Evolutionary conservation across 495 filamentous ascomycete species (phyloP).

Genomic region (Penicillium lividum): DNA sequence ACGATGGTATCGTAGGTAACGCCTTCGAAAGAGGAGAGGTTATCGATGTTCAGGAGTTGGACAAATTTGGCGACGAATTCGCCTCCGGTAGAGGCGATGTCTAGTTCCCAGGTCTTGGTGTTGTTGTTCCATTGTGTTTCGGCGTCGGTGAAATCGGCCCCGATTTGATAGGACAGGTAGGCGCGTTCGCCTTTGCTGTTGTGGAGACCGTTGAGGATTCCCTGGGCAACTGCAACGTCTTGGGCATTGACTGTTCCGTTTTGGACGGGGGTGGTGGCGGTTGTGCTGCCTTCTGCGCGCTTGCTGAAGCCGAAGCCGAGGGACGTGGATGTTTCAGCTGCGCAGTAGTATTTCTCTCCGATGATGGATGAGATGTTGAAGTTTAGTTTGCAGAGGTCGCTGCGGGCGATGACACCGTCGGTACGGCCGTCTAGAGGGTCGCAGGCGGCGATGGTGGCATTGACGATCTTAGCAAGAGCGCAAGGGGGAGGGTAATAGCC

Average conservation of each 20-base stretch:
- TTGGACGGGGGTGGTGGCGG: conserved; percentile 34
- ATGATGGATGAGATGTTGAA: conserved; percentile 48
- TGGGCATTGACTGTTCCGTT: conserved; percentile 32
- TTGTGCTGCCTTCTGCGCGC: conserved; percentile 31
- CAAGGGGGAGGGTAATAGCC: conserved; percentile 55
- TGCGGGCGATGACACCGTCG: conserved; percentile 54
- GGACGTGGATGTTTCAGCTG: conserved; percentile 37
- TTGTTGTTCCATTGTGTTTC: conserved; percentile 31
- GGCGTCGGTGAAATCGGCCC: conserved; percentile 31
- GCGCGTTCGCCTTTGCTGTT: conserved; percentile 32
- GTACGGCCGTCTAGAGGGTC: conserved; percentile 53
- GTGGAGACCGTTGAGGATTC: conserved; percentile 36
- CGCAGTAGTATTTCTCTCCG: conserved; percentile 51
- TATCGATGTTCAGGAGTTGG: conserved; percentile 31
- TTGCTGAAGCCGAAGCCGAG: conserved; percentile 41
- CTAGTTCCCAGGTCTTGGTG: conserved; percentile 36
- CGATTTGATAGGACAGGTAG: conserved; percentile 38
- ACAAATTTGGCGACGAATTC: conserved; percentile 42
- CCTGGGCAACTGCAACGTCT: conserved; percentile 33
- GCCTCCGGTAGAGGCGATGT: conserved; percentile 31
- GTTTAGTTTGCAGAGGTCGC: conserved; percentile 51
- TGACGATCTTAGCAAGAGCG: conserved; percentile 52
- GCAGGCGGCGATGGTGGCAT: conserved; percentile 51
- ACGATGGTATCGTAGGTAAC: conserved; percentile 47
- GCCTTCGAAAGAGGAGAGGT: conserved; percentile 34